Evolutionary conservation across 139 green algal genomes (phyloP).

Genomic region (Coelastrella sp.): DNA sequence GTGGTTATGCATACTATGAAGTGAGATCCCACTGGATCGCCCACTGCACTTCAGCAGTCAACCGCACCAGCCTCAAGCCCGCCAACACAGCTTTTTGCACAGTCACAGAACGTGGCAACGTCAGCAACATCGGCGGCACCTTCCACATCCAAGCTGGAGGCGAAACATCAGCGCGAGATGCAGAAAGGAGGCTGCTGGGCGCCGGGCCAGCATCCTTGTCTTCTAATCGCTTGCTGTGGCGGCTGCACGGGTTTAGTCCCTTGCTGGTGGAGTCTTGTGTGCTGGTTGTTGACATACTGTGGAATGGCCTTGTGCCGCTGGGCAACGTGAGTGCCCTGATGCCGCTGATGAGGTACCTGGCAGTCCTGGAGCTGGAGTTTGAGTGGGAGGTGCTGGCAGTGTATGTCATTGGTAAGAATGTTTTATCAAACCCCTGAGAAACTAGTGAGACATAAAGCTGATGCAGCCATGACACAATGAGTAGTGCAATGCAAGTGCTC

Average conservation of each 20-base stretch:
- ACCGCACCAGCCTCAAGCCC: background rate
- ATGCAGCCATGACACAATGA: too few species aligned
- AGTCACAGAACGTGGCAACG: constrained; percentile 8
- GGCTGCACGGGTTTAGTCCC: too few species aligned
- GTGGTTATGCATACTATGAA: background rate
- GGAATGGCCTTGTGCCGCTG: background rate
- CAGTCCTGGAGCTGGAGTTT: constrained; percentile 28
- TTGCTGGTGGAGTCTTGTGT: background rate
- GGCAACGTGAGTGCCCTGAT: background rate
- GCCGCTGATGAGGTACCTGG: constrained; percentile 16
- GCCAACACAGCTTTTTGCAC: background rate
- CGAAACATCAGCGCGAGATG: background rate
- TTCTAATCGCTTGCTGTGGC: too few species aligned
- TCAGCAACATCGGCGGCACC: background rate
- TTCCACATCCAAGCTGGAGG: background rate
- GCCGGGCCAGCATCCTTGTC: too few species aligned
- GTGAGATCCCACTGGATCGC: background rate
- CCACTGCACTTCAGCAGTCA: background rate
- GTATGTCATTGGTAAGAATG: constrained; percentile 8
- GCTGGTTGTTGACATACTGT: background rate
- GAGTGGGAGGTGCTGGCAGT: constrained; percentile 18
- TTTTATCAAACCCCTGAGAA: too few species aligned
- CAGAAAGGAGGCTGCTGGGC: too few species aligned
- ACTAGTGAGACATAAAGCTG: too few species aligned
- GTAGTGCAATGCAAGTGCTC: too few species aligned